A percentile compares a stretch with the other conserved stretches of the same genome.
Conservation (phyloP, 805 yeast genomes). For the Wickerhamomyces xylosicus region DNA sequence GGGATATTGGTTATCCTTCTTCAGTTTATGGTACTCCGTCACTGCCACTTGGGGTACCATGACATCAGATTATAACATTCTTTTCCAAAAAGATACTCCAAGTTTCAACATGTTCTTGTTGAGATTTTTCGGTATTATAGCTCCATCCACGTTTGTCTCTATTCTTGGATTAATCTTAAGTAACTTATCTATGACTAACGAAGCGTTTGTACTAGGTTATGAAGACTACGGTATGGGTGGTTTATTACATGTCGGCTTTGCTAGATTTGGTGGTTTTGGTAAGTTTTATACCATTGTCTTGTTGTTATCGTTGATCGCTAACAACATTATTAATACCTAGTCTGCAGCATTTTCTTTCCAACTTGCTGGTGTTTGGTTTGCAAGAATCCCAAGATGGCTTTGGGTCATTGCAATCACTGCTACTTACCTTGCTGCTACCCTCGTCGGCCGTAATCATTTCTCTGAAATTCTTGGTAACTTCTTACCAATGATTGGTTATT, state of each 20-base stretch:
- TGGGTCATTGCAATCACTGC: conserved; percentile 57
- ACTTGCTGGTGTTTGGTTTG: conserved; percentile 41
- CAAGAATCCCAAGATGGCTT: conserved; percentile 67
- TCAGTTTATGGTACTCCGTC: conserved; percentile 63
- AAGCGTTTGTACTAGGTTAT: conserved; percentile 51
- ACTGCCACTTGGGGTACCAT: conserved; percentile 88
- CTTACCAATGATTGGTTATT: conserved; percentile 85
- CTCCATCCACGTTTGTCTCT: conserved; percentile 74
- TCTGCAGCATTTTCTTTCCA: conserved; percentile 78
- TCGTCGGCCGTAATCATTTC: conserved; percentile 68
- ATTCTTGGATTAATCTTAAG: conserved; percentile 64
- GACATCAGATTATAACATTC: conserved; percentile 75
- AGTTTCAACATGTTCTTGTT: conserved; percentile 41
- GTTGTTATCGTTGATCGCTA: conserved; percentile 68
- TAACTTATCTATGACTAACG: conserved; percentile 47
- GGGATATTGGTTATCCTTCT: conserved; percentile 68
- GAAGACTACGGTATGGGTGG: conserved; percentile 65
- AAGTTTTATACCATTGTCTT: conserved; percentile 62
- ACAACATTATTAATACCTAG: conserved; percentile 72
- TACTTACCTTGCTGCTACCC: conserved; percentile 57
- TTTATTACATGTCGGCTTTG: conserved; percentile 50
- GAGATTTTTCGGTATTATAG: conserved; percentile 54
- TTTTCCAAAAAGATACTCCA: conserved; percentile 66
- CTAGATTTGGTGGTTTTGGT: conserved; percentile 67
- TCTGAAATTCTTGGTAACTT: conserved; percentile 68